These are phyloP conservation scores for Ogataea polymorpha DNA, from an alignment of 805 yeast species.

Conservation along the genomic window DNA sequence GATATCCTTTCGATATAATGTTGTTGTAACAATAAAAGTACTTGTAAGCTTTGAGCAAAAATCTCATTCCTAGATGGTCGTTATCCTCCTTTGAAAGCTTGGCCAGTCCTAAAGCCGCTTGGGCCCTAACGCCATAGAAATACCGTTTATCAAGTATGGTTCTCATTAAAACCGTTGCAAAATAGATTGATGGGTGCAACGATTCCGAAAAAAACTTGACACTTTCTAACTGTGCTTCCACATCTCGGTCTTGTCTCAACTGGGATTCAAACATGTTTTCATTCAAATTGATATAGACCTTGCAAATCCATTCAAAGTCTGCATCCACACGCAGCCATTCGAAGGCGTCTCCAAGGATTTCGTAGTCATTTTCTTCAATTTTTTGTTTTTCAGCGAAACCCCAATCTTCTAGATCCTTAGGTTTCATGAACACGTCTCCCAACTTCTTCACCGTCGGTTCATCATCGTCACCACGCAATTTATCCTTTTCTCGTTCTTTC, in stretches of 20 bases:
- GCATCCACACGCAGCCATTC: constrained; percentile 99
- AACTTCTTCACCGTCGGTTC: constrained; percentile 42
- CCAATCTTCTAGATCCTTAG: constrained; percentile 69
- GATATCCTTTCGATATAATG: constrained; percentile 25
- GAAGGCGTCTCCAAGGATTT: constrained; percentile 67
- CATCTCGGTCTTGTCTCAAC: constrained; percentile 90
- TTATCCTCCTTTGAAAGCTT: constrained; percentile 58
- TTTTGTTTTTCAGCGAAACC: constrained; percentile 55
- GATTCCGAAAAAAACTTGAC: constrained; percentile 64
- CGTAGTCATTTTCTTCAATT: constrained; percentile 55
- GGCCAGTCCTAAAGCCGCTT: constrained; percentile 80
- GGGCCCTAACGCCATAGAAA: constrained; percentile 83
- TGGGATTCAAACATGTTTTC: constrained; percentile 95
- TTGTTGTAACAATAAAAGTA: constrained; percentile 68
- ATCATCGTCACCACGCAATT: constrained; percentile 22
- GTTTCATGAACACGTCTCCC: constrained; percentile 72
- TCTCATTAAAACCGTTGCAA: constrained; percentile 73
- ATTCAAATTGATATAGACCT: constrained; percentile 77
- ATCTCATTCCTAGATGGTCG: constrained; percentile 69
- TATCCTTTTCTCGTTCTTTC: constrained; percentile 25
- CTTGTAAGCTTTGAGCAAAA: constrained; percentile 67
- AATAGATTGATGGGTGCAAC: constrained; percentile 55
- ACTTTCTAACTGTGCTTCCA: constrained; percentile 91
- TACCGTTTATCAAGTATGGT: constrained; percentile 83
- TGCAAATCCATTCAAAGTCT: constrained; percentile 95